Conservation (phyloP, 2,329 filamentous ascomycete genomes). For the Aspergillus melleus region DNA sequence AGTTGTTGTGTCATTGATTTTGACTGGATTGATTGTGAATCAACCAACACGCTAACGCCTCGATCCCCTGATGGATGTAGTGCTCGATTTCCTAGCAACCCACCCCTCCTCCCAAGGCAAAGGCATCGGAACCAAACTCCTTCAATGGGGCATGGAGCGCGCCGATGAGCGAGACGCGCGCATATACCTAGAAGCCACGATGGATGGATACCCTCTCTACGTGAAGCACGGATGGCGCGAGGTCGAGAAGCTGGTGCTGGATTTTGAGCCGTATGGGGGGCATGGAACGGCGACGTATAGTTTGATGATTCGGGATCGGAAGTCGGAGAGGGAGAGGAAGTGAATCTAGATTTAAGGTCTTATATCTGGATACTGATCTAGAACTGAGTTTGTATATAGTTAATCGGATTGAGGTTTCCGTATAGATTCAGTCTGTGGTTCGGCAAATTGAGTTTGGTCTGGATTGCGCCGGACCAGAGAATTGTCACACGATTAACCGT, state of each 20-base stretch:
- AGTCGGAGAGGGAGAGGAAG: background rate
- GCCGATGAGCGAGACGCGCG: constrained; percentile 48
- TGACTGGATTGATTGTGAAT: background rate
- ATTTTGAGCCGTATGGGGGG: constrained; percentile 30
- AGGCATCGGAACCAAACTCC: constrained; percentile 14
- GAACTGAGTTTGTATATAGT: no score
- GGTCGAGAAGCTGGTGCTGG: constrained; percentile 38
- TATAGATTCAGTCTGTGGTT: no score
- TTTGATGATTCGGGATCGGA: constrained; percentile 6
- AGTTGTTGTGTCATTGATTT: background rate
- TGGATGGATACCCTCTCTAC: constrained; percentile 50
- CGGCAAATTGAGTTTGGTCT: no score
- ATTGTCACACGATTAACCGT: no score
- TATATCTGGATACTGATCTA: no score
- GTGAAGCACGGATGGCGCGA: constrained; percentile 49
- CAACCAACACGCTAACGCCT: no score
- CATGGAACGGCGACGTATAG: constrained; percentile 6
- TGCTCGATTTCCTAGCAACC: constrained; percentile 18
- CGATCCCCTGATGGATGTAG: no score
- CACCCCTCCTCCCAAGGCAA: constrained; percentile 12
- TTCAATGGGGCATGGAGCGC: constrained; percentile 48
- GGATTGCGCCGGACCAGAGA: no score
- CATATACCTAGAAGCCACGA: constrained; percentile 54
- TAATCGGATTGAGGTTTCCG: no score
- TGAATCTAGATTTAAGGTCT: background rate